Conservation (phyloP, 495 filamentous ascomycete species). For the Cudoniella acicularis region DNA sequence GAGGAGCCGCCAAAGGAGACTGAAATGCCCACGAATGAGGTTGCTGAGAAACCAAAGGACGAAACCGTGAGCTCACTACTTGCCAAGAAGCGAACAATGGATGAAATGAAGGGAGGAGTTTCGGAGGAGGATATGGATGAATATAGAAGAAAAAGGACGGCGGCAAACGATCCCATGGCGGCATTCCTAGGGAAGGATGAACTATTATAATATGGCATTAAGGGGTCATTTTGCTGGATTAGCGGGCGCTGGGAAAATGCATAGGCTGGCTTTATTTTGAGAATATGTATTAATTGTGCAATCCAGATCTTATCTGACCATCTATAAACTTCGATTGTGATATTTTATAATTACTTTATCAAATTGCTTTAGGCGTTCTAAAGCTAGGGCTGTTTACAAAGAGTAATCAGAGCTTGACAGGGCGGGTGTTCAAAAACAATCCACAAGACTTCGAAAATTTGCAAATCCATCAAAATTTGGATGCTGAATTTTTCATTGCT, state of each 20-base stretch:
- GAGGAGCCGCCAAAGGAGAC: conserved; percentile 28
- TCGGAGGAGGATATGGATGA: conserved; percentile 80
- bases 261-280: background rate
- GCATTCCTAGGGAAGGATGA: conserved; percentile 63
- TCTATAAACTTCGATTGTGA: too few relatives aligned
- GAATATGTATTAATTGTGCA: background rate
- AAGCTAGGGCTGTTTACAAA: too few relatives aligned
- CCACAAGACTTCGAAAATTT: too few relatives aligned
- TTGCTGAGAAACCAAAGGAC: conserved; percentile 27
- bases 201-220: conserved; percentile 10
- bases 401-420: too few relatives aligned
- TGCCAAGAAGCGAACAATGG: conserved; percentile 63
- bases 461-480: background rate
- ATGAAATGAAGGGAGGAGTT: conserved; percentile 72
- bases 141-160: conserved; percentile 67
- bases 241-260: background rate
- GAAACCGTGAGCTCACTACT: background rate
- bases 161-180: conserved; percentile 82
- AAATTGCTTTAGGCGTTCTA: too few relatives aligned
- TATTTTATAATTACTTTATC: too few relatives aligned
- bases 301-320: too few relatives aligned
- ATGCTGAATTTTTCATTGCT: background rate
- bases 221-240: background rate
- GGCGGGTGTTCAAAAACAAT: too few relatives aligned
- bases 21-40: conserved; percentile 29